Conservation (phyloP, 148 eudicot genomes). For the Cornus suecica region DNA sequence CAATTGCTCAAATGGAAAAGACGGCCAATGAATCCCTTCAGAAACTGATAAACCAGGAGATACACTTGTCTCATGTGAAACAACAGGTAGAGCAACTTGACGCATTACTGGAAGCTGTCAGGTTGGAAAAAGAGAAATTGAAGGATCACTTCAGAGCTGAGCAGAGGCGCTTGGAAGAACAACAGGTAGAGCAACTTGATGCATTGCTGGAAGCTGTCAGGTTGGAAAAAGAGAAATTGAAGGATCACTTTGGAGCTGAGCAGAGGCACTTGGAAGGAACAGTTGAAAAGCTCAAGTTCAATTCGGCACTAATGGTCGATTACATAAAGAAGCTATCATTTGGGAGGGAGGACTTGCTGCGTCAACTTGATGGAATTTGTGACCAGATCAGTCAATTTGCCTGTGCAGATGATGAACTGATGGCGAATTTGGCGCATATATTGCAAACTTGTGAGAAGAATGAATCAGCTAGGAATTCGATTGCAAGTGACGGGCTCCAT, state of each 20-base stretch:
- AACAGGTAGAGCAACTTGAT: conserved; percentile 31
- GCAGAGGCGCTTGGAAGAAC: conserved; percentile 19
- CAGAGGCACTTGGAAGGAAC: conserved; percentile 18
- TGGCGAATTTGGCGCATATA: conserved; percentile 35
- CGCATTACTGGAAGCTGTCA: conserved; percentile 32
- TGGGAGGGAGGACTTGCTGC: conserved; percentile 43
- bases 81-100: conserved; percentile 32
- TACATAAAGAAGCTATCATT: conserved; percentile 27
- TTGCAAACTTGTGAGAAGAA: conserved; percentile 23
- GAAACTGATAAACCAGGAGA: conserved; percentile 26
- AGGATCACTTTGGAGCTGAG: conserved; percentile 24
- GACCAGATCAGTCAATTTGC: conserved; percentile 30
- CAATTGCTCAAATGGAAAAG: conserved; percentile 22
- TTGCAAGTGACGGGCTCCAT: background rate
- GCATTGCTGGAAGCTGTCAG: conserved; percentile 33
- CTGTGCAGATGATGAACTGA: conserved; percentile 40
- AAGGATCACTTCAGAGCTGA: conserved; percentile 25
- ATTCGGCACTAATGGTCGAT: conserved; percentile 26
- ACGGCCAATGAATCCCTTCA: conserved; percentile 21
- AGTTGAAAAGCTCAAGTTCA: conserved; percentile 36
- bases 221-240: conserved; percentile 31
- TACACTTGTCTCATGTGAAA: conserved; percentile 29
- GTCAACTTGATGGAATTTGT: conserved; percentile 32
- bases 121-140: conserved; percentile 31
- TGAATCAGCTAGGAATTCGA: conserved; percentile 3